Evolutionary conservation across 179 eudicot genomes (phyloP).

Genomic region (Heliamphora pulchella): DNA sequence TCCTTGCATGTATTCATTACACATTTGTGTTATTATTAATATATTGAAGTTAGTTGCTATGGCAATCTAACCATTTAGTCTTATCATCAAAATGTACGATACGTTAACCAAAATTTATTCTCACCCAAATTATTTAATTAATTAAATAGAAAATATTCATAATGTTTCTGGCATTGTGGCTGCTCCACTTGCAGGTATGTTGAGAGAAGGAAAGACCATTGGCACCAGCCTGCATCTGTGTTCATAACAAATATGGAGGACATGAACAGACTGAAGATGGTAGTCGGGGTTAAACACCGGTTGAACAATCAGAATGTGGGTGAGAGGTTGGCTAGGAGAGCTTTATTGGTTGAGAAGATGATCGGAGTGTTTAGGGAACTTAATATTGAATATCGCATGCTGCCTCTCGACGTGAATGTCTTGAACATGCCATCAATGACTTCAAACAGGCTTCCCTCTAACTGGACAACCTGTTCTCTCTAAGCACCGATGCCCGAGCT

Average conservation of each 20-base stretch:
- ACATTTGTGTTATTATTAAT: too few relatives aligned
- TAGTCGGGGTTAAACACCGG: constrained; percentile 46
- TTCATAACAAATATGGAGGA: constrained; percentile 60
- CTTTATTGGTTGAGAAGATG: constrained; percentile 53
- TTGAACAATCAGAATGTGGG: constrained; percentile 68
- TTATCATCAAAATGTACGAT: too few relatives aligned
- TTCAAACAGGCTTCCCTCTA: constrained; percentile 57
- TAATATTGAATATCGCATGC: constrained; percentile 44
- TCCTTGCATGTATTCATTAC: too few relatives aligned
- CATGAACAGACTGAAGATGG: constrained; percentile 50
- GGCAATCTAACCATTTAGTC: too few relatives aligned
- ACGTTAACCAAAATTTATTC: background rate
- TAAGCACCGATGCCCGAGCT: too few relatives aligned
- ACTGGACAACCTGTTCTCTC: constrained; percentile 32
- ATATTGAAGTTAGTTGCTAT: too few relatives aligned
- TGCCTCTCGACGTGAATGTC: constrained; percentile 47
- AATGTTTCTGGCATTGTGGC: background rate
- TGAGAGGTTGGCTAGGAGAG: constrained; percentile 51
- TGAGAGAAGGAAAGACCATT: constrained; percentile 26
- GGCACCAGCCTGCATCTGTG: constrained; percentile 27
- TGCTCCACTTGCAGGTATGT: constrained; percentile 25
- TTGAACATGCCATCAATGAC: constrained; percentile 36
- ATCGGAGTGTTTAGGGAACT: constrained; percentile 39
- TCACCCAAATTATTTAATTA: background rate
- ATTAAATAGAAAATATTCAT: too few relatives aligned